Percentiles rank a stretch among this genome's conserved stretches.
Conservation (phyloP, 164 flowering plant genomes). For the Stephania yunnanensis region DNA sequence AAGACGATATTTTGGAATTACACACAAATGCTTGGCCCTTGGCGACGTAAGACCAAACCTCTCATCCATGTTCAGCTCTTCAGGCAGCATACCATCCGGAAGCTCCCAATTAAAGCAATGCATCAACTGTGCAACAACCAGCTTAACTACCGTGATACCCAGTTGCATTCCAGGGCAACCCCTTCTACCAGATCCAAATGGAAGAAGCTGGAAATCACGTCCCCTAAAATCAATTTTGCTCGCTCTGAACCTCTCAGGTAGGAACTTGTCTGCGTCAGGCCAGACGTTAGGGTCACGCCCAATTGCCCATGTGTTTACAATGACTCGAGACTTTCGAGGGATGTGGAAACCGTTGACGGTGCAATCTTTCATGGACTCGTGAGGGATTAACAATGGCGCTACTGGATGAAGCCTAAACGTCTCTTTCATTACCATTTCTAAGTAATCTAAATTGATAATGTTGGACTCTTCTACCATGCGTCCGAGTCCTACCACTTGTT, state of each 20-base stretch:
- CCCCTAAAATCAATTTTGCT: constrained; percentile 8
- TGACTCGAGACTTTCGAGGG: constrained; percentile 19
- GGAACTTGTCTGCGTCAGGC: constrained; percentile 16
- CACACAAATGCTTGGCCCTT: constrained; percentile 12
- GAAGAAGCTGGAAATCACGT: constrained; percentile 16
- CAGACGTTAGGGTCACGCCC: constrained; percentile 23
- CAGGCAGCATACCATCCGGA: constrained; percentile 9
- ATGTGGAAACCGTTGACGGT: constrained; percentile 22
- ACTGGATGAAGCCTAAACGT: constrained; percentile 25
- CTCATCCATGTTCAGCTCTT: constrained; percentile 20
- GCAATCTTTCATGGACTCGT: constrained; percentile 18
- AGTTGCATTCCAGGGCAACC: constrained; percentile 18
- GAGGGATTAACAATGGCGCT: constrained; percentile 26
- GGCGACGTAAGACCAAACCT: constrained; percentile 15
- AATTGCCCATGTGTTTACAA: constrained; percentile 24
- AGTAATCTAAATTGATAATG: constrained; percentile 19
- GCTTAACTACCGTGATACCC: constrained; percentile 7
- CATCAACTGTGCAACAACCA: constrained; percentile 16
- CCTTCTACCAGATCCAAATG: constrained; percentile 20
- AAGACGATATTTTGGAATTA: constrained; percentile 12
- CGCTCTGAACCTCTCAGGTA: constrained; percentile 18
- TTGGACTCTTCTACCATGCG: constrained; percentile 22
- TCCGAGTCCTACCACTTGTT: constrained; percentile 16
- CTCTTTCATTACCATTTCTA: constrained; percentile 31
- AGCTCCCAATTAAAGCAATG: constrained; percentile 24